phyloP scores from a whole-genome alignment of 352 stramenopile species.

The Pythium rhizo-oryzae region DNA sequence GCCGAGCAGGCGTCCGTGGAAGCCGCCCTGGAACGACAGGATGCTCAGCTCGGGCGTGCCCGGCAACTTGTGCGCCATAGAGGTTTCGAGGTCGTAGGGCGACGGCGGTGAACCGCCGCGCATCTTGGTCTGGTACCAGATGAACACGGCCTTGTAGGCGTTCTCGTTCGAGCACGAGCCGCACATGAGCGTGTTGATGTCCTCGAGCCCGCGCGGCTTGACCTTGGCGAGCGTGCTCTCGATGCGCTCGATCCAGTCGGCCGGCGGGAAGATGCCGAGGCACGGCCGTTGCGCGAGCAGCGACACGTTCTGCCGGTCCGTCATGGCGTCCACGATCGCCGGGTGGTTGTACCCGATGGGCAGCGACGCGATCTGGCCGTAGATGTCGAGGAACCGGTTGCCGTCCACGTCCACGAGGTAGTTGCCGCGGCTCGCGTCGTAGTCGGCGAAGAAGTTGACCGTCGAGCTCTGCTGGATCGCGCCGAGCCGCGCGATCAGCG shows the following conservation, averaged over 20 bases:
- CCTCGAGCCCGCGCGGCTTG: slow-evolving; percentile 49
- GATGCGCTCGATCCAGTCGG: slow-evolving; percentile 76
- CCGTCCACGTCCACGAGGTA: slow-evolving; percentile 87
- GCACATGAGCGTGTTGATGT: slow-evolving; percentile 89
- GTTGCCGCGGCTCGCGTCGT: slow-evolving; percentile 73
- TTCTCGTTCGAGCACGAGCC: slow-evolving; percentile 89
- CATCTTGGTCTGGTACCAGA: slow-evolving; percentile 83
- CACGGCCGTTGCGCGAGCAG: slow-evolving; percentile 77
- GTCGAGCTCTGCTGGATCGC: slow-evolving; percentile 66
- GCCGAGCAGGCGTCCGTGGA: slow-evolving; percentile 77
- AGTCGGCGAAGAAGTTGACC: slow-evolving; percentile 84
- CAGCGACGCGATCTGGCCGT: slow-evolving; percentile 84
- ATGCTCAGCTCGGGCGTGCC: slow-evolving; percentile 79
- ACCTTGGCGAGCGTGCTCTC: slow-evolving; percentile 63
- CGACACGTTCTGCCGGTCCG: slow-evolving; percentile 57
- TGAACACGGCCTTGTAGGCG: slow-evolving; percentile 88
- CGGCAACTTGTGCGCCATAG: slow-evolving; percentile 69
- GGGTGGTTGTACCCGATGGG: slow-evolving; percentile 89
- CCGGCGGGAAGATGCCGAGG: slow-evolving; percentile 74
- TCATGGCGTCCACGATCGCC: slow-evolving; percentile 65
- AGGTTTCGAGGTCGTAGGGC: slow-evolving; percentile 62
- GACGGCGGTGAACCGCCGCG: slow-evolving; percentile 62
- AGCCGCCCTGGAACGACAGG: slow-evolving; percentile 82
- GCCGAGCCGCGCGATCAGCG: slow-evolving; percentile 52
- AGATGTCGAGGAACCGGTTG: slow-evolving; percentile 85